Evolutionary conservation across 192 early-diverging fungal genomes (phyloP), one percentile per base, ranked within the genome.

Genomic region (Globomyces pollinis-pini): DNA sequence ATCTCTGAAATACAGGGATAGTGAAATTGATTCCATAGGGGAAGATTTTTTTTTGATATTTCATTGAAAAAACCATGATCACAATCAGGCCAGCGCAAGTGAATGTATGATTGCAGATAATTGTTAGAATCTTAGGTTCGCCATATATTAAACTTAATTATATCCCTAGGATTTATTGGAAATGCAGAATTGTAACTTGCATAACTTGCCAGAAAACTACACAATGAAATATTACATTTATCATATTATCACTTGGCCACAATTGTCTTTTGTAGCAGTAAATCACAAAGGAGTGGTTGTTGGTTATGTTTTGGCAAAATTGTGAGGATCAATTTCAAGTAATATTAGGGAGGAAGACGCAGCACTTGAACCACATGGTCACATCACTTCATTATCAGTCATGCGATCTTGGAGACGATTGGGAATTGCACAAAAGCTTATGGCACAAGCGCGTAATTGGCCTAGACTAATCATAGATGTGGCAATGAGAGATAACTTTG

Each of bases 131-230:
- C n/a, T n/a, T n/a, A n/a, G n/a, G n/a, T n/a, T n/a, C n/a, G n/a
- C n/a, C n/a, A n/a, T n/a, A n/a, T n/a, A n/a, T n/a, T n/a, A n/a
- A n/a, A n/a, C n/a, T n/a, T n/a, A n/a, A n/a, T n/a, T n/a, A n/a
- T n/a, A n/a, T n/a, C n/a, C 11, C 50, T 86, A 91, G 31, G 91
- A 94, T 67, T 77, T 94, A 74, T 78, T 92, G 16, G 81, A 81
- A 16, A 94, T 99, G 85, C 96, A 99, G 73, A 84, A 90, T 61
- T 97, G 93, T 84, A 99, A 99, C 73, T 76, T 99, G 54, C 78
- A 83, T 54, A 97, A 99, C 71, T 79, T 99, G 34, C 96, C 96
- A 7, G 96, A 99, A 75, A 99, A 99, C 84, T 99, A 99, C 72
- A 89, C 91, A 66, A 94, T 99, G 89, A 99, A 99, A 73, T 99